phyloP scores from a whole-genome alignment of 768 basidiomycete genomes.

The Phaffia tasmanica region DNA sequence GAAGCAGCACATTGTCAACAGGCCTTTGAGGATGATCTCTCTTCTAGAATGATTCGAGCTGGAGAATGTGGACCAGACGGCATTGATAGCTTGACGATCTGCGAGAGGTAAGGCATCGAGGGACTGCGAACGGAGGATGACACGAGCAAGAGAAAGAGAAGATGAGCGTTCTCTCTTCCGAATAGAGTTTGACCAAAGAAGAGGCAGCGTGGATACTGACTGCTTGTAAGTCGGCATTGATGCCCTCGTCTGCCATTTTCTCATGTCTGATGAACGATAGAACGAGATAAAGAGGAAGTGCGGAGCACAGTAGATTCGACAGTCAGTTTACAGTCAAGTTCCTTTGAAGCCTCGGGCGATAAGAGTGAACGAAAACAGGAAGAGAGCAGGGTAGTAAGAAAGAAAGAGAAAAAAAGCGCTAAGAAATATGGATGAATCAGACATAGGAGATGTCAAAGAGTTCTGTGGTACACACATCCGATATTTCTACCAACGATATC shows the following conservation, averaged over 20 bases:
- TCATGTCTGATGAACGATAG: slow-evolving; percentile 48
- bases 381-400: no score
- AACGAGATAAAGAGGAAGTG: neutral
- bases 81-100: slow-evolving; percentile 77
- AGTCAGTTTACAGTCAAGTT: neutral
- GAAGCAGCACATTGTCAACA: slow-evolving; percentile 98
- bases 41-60: slow-evolving; percentile 82
- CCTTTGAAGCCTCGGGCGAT: no score
- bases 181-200: slow-evolving; percentile 5
- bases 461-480: no score
- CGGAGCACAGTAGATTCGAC: neutral
- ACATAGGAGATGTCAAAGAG: no score
- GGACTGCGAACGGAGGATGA: slow-evolving; percentile 47
- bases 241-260: slow-evolving; percentile 92
- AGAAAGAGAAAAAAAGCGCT: no score
- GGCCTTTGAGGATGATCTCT: slow-evolving; percentile 86
- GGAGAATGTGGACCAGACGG: slow-evolving; percentile 93
- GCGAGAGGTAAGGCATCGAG: slow-evolving; percentile 75
- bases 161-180: neutral
- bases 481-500: no score
- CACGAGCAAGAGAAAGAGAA: neutral
- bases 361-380: no score
- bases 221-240: slow-evolving; percentile 80
- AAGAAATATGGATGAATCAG: no score
- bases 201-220: slow-evolving; percentile 43